Conservation (phyloP, 129 eudicot genomes). For the Artemisia tridentata region DNA sequence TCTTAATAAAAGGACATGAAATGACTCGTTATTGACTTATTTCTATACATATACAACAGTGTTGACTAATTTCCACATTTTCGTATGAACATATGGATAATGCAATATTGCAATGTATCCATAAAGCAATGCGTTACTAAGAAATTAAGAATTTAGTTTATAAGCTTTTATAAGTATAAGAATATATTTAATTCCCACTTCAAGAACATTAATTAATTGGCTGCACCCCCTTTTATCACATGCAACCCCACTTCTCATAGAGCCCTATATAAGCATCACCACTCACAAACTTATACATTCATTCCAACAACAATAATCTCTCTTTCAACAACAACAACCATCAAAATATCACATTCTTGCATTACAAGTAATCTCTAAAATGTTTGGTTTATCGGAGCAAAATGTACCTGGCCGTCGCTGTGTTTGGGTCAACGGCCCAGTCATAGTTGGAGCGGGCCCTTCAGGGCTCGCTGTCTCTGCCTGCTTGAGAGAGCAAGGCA, state of each 20-base stretch:
- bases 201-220: not conserved
- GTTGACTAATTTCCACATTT: too few relatives aligned
- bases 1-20: too few relatives aligned
- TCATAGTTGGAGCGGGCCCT: conserved; percentile 89
- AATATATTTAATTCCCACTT: conserved; percentile 3
- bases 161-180: not conserved
- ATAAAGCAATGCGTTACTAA: not conserved
- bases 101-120: not conserved
- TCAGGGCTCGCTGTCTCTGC: conserved; percentile 89
- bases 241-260: not conserved
- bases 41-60: too few relatives aligned
- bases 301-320: not conserved
- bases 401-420: conserved; percentile 39
- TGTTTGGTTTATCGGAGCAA: conserved; percentile 42
- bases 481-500: conserved; percentile 67
- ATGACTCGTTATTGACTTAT: too few relatives aligned
- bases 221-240: not conserved
- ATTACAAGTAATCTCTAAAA: conserved; percentile 24
- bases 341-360: not conserved
- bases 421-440: conserved; percentile 89
- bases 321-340: not conserved
- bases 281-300: not conserved
- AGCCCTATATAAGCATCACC: not conserved
- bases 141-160: not conserved
- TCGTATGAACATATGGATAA: not conserved